These are phyloP conservation scores for Arthrinium puccinioides DNA, from an alignment of 2,329 filamentous ascomycete species.

Conservation along the genomic window DNA sequence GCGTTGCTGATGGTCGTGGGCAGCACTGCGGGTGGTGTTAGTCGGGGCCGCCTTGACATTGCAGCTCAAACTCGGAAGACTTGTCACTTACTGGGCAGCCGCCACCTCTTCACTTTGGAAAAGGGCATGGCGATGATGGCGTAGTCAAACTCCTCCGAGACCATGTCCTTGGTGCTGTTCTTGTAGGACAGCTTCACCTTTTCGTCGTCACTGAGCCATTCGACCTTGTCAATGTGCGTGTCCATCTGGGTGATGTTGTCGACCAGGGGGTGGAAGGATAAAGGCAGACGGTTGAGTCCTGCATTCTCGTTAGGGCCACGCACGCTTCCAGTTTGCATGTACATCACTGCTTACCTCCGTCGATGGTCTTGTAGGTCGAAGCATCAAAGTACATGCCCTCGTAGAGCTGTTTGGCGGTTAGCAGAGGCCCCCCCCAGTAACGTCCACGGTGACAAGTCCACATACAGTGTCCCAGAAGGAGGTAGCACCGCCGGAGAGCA, in stretches of 20 bases:
- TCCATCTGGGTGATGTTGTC: conserved; percentile 48
- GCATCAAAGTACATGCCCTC: conserved; percentile 54
- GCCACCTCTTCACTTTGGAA: conserved; percentile 55
- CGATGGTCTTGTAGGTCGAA: conserved; percentile 56
- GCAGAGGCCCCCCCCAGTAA: conserved; percentile 4
- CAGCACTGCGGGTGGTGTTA: conserved; percentile 13
- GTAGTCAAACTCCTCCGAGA: conserved; percentile 55
- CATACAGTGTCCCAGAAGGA: conserved; percentile 38
- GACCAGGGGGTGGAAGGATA: conserved; percentile 56
- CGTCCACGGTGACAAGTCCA: neutral
- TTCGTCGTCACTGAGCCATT: conserved; percentile 39
- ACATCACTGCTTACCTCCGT: too few relatives aligned
- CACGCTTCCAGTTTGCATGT: too few relatives aligned
- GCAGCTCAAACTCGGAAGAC: conserved; percentile 23
- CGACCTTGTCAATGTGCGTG: conserved; percentile 48
- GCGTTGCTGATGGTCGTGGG: conserved; percentile 36
- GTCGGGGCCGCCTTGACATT: neutral
- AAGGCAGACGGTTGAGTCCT: conserved; percentile 47
- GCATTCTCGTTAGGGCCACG: too few relatives aligned
- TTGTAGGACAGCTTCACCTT: conserved; percentile 49
- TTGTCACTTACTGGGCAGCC: conserved; percentile 38
- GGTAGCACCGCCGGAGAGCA: conserved; percentile 31
- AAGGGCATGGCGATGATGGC: conserved; percentile 60
- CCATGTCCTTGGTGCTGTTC: conserved; percentile 22
- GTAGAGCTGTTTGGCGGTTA: conserved; percentile 27